phyloP scores from a whole-genome alignment of 2,329 filamentous ascomycete genomes.

The Hypoxylon sp. region DNA sequence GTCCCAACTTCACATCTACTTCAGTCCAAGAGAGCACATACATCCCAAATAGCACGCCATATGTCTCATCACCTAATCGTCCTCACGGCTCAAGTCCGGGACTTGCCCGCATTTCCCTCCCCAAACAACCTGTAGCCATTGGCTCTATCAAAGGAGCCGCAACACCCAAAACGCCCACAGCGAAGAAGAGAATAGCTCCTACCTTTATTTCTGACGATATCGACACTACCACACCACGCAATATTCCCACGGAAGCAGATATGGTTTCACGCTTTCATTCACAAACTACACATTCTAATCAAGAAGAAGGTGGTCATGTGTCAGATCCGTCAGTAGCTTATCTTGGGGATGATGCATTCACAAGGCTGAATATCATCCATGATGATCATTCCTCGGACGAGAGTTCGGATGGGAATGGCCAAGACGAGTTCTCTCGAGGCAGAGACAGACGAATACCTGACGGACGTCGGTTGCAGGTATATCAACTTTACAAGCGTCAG shows the following conservation, averaged over 20 bases:
- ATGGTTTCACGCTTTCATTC: conserved; percentile 12
- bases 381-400: conserved; percentile 1
- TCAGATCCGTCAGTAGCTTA: conserved; percentile 27
- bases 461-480: conserved; percentile 40
- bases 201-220: conserved; percentile 34
- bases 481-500: conserved; percentile 39
- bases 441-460: conserved; percentile 8
- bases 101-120: too few species aligned
- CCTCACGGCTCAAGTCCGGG: too few species aligned
- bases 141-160: too few species aligned
- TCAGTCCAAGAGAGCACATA: too few species aligned
- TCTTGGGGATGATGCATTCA: conserved; percentile 40
- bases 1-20: neutral
- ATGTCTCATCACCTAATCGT: too few species aligned
- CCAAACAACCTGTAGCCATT: too few species aligned
- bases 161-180: too few species aligned
- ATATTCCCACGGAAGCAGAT: conserved; percentile 43
- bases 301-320: neutral
- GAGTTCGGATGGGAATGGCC: conserved; percentile 10
- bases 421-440: conserved; percentile 27
- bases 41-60: too few species aligned
- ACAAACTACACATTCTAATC: neutral
- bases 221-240: conserved; percentile 31
- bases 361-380: conserved; percentile 40
- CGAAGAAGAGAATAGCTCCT: too few species aligned